These are phyloP conservation scores for Fermentozyma sake DNA, from an alignment of 1,139 yeast species.

Conservation along the genomic window DNA sequence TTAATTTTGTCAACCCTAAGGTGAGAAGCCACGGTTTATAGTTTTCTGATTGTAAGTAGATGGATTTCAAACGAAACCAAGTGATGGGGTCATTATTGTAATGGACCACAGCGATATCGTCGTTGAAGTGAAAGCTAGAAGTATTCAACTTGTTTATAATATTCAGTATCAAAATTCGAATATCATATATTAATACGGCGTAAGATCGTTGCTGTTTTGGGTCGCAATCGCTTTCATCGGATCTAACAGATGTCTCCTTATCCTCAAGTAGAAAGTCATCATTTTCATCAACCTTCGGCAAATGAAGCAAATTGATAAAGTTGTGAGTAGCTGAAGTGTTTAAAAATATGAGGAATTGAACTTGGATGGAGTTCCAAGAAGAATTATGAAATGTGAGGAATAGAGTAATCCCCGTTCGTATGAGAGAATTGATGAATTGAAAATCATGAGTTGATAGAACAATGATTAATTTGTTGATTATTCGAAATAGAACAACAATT, in stretches of 20 bases:
- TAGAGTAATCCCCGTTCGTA: slow-evolving; percentile 27
- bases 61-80: slow-evolving; percentile 28
- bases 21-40: slow-evolving; percentile 30
- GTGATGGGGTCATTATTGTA: too few relatives aligned
- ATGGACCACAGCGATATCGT: too few relatives aligned
- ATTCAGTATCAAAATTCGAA: slow-evolving; percentile 20
- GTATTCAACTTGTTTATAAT: slow-evolving; percentile 15
- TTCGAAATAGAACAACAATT: slow-evolving; percentile 22
- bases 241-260: slow-evolving; percentile 3
- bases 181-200: slow-evolving; percentile 12
- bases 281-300: slow-evolving; percentile 18
- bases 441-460: slow-evolving; percentile 29
- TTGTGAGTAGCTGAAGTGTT: slow-evolving; percentile 23
- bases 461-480: slow-evolving; percentile 36
- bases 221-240: slow-evolving; percentile 6
- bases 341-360: slow-evolving; percentile 32
- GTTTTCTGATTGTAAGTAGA: slow-evolving; percentile 18
- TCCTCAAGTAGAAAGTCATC: slow-evolving; percentile 5
- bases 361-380: slow-evolving; percentile 27
- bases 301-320: slow-evolving; percentile 10
- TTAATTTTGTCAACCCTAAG: slow-evolving; percentile 25
- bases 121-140: slow-evolving; percentile 16
- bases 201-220: slow-evolving; percentile 1
- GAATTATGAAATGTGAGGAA: slow-evolving; percentile 24
- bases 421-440: slow-evolving; percentile 24